A percentile compares a stretch with the other conserved stretches of the same genome.
These are phyloP conservation scores for Trichoderma simmonsii DNA, from an alignment of 2,329 filamentous ascomycete species.

Conservation along the genomic window DNA sequence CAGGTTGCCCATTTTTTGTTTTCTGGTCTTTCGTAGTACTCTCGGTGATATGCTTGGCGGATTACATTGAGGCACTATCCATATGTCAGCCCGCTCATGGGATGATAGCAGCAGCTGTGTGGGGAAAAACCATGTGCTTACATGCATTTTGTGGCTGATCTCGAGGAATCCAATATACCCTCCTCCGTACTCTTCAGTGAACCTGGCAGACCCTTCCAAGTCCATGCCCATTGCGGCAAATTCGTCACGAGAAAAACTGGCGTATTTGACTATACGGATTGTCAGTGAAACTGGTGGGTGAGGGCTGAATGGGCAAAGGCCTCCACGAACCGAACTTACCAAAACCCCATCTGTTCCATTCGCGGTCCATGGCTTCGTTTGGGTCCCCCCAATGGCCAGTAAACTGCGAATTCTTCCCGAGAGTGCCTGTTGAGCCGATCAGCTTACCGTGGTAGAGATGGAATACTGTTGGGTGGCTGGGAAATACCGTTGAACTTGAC, in stretches of 20 bases:
- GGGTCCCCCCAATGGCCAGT: conserved; percentile 4
- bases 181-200: background rate
- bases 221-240: conserved; percentile 5
- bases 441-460: too few relatives aligned
- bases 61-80: background rate
- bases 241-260: background rate
- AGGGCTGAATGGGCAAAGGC: background rate
- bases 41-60: conserved; percentile 4
- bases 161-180: conserved; percentile 7
- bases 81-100: background rate
- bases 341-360: conserved; percentile 7
- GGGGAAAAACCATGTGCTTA: background rate
- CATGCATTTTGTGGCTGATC: conserved; percentile 9
- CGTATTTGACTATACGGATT: background rate
- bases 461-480: background rate
- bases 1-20: conserved; percentile 5
- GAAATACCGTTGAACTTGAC: conserved; percentile 4
- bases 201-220: background rate
- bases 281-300: background rate
- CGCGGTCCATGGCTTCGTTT: background rate
- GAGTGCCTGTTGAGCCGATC: too few relatives aligned
- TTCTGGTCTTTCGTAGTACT: background rate
- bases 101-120: too few relatives aligned
- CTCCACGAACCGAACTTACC: conserved; percentile 9
- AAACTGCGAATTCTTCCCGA: background rate